Conservation (phyloP, 371 early-diverging fungal genomes). For the Mucor piriformis region DNA sequence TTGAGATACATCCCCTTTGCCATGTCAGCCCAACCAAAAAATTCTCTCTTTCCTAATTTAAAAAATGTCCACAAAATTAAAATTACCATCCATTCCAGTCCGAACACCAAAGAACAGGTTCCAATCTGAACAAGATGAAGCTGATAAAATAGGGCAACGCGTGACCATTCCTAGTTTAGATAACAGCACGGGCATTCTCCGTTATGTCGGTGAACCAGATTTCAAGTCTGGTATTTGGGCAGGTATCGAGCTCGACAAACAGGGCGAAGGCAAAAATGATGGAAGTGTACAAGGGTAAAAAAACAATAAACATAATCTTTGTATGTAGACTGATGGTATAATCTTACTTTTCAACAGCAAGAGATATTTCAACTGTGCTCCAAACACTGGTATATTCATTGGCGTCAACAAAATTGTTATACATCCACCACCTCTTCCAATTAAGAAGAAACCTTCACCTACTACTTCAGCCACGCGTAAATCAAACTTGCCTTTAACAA, state of each 20-base stretch:
- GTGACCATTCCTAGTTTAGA: conserved; percentile 22
- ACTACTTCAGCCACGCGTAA: conserved; percentile 14
- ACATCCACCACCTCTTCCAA: conserved; percentile 16
- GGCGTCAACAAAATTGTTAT: conserved; percentile 60
- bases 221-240: conserved; percentile 72
- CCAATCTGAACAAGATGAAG: conserved; percentile 6
- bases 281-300: conserved; percentile 71
- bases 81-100: conserved; percentile 17
- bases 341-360: conserved; percentile 16
- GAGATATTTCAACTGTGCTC: conserved; percentile 70
- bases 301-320: background rate
- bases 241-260: conserved; percentile 67
- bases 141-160: conserved; percentile 25
- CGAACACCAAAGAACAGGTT: conserved; percentile 10
- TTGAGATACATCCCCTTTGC: no score
- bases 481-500: conserved; percentile 17
- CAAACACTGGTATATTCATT: conserved; percentile 73
- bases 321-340: background rate
- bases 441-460: conserved; percentile 2
- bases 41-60: background rate
- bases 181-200: conserved; percentile 55
- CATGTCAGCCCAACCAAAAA: no score
- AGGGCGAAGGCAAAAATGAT: conserved; percentile 79
- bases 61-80: background rate
- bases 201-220: conserved; percentile 45